Evolutionary conservation across 2,329 filamentous ascomycete species (phyloP).

Genomic region (Colletotrichum echinochloae): DNA sequence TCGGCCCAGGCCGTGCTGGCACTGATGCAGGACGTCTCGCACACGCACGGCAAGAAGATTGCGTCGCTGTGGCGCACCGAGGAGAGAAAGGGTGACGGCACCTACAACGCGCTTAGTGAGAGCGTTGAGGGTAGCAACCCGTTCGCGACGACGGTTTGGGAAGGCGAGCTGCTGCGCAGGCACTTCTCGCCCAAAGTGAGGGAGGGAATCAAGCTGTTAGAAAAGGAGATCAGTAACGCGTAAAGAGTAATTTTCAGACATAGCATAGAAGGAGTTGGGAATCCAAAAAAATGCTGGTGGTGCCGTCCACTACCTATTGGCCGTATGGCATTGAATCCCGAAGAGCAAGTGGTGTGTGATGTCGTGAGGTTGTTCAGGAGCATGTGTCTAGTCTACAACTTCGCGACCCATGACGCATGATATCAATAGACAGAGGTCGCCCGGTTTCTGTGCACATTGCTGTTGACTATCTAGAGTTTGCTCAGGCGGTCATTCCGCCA

Average conservation of each 20-base stretch:
- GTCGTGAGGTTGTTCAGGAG: background rate
- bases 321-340: background rate
- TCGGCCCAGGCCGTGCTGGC: slow-evolving; percentile 84
- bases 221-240: slow-evolving; percentile 67
- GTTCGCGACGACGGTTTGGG: slow-evolving; percentile 91
- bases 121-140: slow-evolving; percentile 90
- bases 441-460: background rate
- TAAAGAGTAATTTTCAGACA: slow-evolving; percentile 5
- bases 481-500: background rate
- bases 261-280: slow-evolving; percentile 22
- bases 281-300: background rate
- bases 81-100: slow-evolving; percentile 90
- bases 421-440: background rate
- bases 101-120: slow-evolving; percentile 78
- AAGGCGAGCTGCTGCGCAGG: slow-evolving; percentile 84
- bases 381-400: background rate
- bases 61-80: slow-evolving; percentile 93
- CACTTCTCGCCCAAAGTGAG: slow-evolving; percentile 91
- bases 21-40: slow-evolving; percentile 81
- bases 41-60: slow-evolving; percentile 85
- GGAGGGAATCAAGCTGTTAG: slow-evolving; percentile 77
- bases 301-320: background rate
- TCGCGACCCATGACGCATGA: background rate
- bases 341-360: background rate
- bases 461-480: slow-evolving; percentile 18